These are phyloP conservation scores for Cardamine occulta DNA, from an alignment of 345 rosid genomes.

Conservation along the genomic window DNA sequence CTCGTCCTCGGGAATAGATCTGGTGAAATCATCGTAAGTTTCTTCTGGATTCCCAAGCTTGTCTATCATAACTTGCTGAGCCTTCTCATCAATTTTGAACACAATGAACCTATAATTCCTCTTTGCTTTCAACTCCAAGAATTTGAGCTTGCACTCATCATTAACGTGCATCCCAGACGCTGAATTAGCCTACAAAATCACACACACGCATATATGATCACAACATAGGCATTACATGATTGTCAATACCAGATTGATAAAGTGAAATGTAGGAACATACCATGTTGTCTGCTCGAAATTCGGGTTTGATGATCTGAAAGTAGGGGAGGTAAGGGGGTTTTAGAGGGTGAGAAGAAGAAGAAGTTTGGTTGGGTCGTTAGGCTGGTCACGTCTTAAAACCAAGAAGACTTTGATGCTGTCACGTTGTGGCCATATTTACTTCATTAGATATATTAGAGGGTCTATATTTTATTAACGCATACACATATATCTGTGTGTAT, in stretches of 20 bases:
- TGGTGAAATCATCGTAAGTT: slow-evolving; percentile 60
- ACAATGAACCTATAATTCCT: slow-evolving; percentile 65
- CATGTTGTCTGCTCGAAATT: slow-evolving; percentile 36
- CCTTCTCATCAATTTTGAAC: slow-evolving; percentile 69
- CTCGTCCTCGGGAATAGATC: slow-evolving; percentile 59
- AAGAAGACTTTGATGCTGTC: slow-evolving; percentile 42
- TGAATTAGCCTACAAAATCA: slow-evolving; percentile 59
- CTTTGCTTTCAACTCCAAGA: slow-evolving; percentile 71
- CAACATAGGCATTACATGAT: not conserved
- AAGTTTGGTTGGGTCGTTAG: slow-evolving; percentile 41
- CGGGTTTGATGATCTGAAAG: slow-evolving; percentile 21
- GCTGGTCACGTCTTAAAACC: slow-evolving; percentile 48
- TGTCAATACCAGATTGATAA: not conserved
- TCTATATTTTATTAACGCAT: slow-evolving; percentile 14
- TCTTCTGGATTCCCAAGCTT: slow-evolving; percentile 60
- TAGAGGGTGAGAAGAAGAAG: slow-evolving; percentile 33
- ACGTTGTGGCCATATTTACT: slow-evolving; percentile 42
- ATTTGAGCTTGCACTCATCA: slow-evolving; percentile 79
- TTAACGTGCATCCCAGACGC: slow-evolving; percentile 73
- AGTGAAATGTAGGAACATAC: slow-evolving; percentile 23
- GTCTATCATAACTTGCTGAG: slow-evolving; percentile 64
- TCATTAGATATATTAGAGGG: slow-evolving; percentile 24
- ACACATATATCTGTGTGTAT: slow-evolving; percentile 29
- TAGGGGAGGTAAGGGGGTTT: slow-evolving; percentile 27
- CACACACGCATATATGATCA: slow-evolving; percentile 13